These are phyloP conservation scores for Suhomyces chickasaworum DNA, from an alignment of 1,139 yeast genomes.

Conservation along the genomic window DNA sequence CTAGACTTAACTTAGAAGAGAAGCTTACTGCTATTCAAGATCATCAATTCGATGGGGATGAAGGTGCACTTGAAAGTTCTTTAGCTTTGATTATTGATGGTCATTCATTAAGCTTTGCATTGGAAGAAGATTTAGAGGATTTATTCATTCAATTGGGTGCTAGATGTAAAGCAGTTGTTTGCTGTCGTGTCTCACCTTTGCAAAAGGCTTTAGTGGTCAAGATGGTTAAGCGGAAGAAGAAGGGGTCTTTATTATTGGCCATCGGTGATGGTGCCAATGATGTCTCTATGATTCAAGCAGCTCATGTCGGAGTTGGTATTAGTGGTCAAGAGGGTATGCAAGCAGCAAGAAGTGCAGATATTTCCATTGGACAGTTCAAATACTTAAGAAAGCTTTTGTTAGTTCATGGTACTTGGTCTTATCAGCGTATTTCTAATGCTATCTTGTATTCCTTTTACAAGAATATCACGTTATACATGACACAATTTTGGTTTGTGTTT, in stretches of 20 bases:
- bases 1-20: constrained; percentile 67
- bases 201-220: constrained; percentile 97
- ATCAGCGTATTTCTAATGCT: constrained; percentile 89
- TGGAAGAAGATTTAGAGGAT: constrained; percentile 80
- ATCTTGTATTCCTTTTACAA: constrained; percentile 94
- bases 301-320: constrained; percentile 97
- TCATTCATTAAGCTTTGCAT: constrained; percentile 79
- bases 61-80: constrained; percentile 57
- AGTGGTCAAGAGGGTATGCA: constrained; percentile 99
- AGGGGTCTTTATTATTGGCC: constrained; percentile 78
- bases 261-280: constrained; percentile 99
- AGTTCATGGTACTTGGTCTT: constrained; percentile 98
- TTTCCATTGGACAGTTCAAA: constrained; percentile 94
- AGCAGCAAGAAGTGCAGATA: constrained; percentile 97
- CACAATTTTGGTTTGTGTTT: constrained; percentile 97
- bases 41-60: constrained; percentile 67
- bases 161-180: constrained; percentile 85
- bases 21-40: constrained; percentile 75
- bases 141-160: constrained; percentile 78
- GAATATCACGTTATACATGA: constrained; percentile 92
- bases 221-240: constrained; percentile 74
- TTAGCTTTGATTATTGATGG: constrained; percentile 95
- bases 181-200: constrained; percentile 97
- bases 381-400: constrained; percentile 77
- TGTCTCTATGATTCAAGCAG: constrained; percentile 98